Percentiles rank a stretch among this genome's conserved stretches.
phyloP scores from a whole-genome alignment of 139 green algal genomes.

The Volvox africanus region DNA sequence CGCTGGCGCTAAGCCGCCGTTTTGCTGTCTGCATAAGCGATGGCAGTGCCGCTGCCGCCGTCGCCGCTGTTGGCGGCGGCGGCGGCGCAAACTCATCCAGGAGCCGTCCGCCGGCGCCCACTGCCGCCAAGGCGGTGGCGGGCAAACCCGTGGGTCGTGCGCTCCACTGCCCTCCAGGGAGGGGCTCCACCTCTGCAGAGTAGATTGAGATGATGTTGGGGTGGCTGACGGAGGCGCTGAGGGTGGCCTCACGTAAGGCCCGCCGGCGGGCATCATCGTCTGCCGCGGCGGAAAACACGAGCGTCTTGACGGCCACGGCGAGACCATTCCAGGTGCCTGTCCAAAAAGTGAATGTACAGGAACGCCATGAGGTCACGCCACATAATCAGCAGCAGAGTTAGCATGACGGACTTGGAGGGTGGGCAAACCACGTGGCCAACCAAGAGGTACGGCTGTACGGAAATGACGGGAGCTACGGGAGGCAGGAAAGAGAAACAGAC shows the following conservation, averaged over 20 bases:
- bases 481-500: too few species aligned
- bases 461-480: too few species aligned
- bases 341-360: too few species aligned
- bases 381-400: too few species aligned
- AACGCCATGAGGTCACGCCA: too few species aligned
- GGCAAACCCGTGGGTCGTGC: too few species aligned
- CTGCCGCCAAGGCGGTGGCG: not conserved
- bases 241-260: slow-evolving; percentile 47
- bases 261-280: slow-evolving; percentile 3
- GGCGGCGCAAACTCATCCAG: not conserved
- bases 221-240: slow-evolving; percentile 37
- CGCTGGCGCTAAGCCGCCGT: not conserved
- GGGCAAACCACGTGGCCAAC: too few species aligned
- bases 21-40: not conserved
- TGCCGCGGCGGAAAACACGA: slow-evolving; percentile 22
- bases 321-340: slow-evolving; percentile 48
- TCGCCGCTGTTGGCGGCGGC: too few species aligned
- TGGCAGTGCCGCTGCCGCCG: not conserved
- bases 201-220: not conserved
- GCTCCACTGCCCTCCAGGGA: not conserved
- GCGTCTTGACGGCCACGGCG: slow-evolving; percentile 50
- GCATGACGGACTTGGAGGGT: too few species aligned
- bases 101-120: not conserved
- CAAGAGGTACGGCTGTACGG: too few species aligned
- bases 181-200: not conserved